Evolutionary conservation across 2,329 filamentous ascomycete species (phyloP), one percentile per base, ranked within the genome.

Genomic region (Byssothecium circinans): DNA sequence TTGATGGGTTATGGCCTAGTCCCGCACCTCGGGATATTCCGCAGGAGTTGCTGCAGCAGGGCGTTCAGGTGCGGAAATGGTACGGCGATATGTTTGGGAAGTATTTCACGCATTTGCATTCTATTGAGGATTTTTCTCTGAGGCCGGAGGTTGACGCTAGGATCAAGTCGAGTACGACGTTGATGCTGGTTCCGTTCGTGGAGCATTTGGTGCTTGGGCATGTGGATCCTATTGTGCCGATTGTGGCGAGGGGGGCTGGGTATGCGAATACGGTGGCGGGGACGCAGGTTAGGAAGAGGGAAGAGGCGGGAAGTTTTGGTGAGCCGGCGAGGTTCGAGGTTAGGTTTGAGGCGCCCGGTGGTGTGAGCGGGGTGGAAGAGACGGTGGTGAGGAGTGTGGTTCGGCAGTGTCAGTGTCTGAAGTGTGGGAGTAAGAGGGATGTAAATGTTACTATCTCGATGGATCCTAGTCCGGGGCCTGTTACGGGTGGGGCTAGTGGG

Each of bases 31-130:
- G 57, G 2, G 61, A 57, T 20, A 45, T 66, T 2, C 42, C 58
- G 4, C 54, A 60, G 8, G 67, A 68, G 25, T 17, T 68, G 27
- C 42, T 69, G 7, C 51, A 62, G 10, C 67, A 70, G 23, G 68
- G 67, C 23, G 62, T 67, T 1, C 61, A 67, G 39, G 64, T 69
- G 1, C 49, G 68, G 8, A 53, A 56, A 27, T 71, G 67, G 67
- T 71, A 68, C 46, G 66, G 66, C 23, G 67, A 69, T 41, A 71
- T 71, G 68, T 69, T 70, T 35, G 51, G 57, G 14, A 71, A 70
- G 49, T 71, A 71, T 47, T 71, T 71, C 43, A 54, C 47, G 3
- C 51, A 58, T 14, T 50, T 71, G 22, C 62, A 61, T 25, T 58
- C 61, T 0, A 43, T 69, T 8, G 67, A 69, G 4, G 58, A 68